These are phyloP conservation scores for Fusarium sp. DNA, from an alignment of 2,329 filamentous ascomycete genomes.

Conservation along the genomic window DNA sequence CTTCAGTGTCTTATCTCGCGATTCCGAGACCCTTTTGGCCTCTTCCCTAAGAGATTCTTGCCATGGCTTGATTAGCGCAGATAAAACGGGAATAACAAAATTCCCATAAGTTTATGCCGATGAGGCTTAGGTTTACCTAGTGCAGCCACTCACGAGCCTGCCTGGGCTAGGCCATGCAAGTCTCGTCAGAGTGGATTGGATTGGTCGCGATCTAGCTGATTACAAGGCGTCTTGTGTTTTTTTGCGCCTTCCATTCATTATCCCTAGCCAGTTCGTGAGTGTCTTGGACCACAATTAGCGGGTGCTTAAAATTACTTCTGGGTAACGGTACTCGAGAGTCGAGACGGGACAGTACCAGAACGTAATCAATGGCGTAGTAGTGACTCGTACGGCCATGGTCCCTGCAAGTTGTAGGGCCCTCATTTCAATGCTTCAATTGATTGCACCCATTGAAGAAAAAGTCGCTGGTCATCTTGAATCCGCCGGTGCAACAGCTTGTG, in stretches of 20 bases:
- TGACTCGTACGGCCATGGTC: not conserved
- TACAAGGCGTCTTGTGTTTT: conserved; percentile 32
- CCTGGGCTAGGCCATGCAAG: conserved; percentile 30
- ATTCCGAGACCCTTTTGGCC: not conserved
- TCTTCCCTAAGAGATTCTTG: not conserved
- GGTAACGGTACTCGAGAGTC: conserved; percentile 3
- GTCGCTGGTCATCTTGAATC: conserved; percentile 13
- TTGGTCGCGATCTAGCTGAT: conserved; percentile 37
- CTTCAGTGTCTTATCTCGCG: conserved; percentile 5
- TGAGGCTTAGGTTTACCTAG: conserved; percentile 28
- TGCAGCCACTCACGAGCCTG: conserved; percentile 27
- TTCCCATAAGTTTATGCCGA: conserved; percentile 21
- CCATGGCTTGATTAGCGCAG: conserved; percentile 19
- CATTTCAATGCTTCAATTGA: not conserved
- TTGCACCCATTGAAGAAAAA: not conserved
- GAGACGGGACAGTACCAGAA: not conserved
- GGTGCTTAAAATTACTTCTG: conserved; percentile 28
- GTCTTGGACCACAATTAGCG: conserved; percentile 6
- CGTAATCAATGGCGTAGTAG: conserved; percentile 6
- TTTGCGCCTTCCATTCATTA: conserved; percentile 12
- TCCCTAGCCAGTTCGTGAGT: not conserved
- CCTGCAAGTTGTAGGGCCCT: not conserved
- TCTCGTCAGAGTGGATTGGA: conserved; percentile 16
- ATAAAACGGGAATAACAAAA: conserved; percentile 43
- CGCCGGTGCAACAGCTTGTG: conserved; percentile 20